Evolutionary conservation across 306 rosid species (phyloP).

Genomic region (Dalbergia oliveri): DNA sequence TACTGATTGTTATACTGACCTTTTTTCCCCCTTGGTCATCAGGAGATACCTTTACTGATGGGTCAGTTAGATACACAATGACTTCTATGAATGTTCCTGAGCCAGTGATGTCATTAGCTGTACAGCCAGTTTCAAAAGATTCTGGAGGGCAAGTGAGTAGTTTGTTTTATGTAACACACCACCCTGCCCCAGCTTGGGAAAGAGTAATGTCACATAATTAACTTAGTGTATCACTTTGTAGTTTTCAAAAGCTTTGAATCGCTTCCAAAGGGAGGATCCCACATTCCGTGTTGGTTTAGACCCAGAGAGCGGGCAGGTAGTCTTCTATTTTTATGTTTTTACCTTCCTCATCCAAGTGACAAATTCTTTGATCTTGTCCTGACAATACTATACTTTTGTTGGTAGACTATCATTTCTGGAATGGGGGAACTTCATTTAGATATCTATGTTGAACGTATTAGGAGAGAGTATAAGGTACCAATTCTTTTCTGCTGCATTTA

Average conservation of each 20-base stretch:
- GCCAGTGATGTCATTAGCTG: conserved; percentile 99
- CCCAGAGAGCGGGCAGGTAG: conserved; percentile 97
- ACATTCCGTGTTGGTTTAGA: conserved; percentile 99
- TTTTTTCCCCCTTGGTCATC: conserved; percentile 40
- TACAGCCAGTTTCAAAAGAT: conserved; percentile 97
- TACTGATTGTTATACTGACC: not conserved
- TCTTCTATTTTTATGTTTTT: conserved; percentile 20
- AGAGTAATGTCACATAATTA: conserved; percentile 29
- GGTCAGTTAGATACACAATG: conserved; percentile 92
- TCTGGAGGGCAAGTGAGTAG: conserved; percentile 94
- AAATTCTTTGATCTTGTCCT: conserved; percentile 31
- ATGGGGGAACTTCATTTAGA: conserved; percentile 99
- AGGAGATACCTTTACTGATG: conserved; percentile 99
- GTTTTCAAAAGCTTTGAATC: conserved; percentile 98
- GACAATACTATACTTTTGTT: conserved; percentile 37
- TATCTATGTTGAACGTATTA: conserved; percentile 93
- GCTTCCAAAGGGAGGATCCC: conserved; percentile 98
- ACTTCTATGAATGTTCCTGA: conserved; percentile 99
- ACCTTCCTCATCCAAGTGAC: conserved; percentile 18
- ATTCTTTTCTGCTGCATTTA: not conserved
- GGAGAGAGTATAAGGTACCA: conserved; percentile 90
- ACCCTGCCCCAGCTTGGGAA: not conserved
- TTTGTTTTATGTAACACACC: conserved; percentile 40
- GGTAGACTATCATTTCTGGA: conserved; percentile 94
- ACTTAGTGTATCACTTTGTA: conserved; percentile 44